phyloP scores from a whole-genome alignment of 306 rosid genomes.

The Vicia sativa region DNA sequence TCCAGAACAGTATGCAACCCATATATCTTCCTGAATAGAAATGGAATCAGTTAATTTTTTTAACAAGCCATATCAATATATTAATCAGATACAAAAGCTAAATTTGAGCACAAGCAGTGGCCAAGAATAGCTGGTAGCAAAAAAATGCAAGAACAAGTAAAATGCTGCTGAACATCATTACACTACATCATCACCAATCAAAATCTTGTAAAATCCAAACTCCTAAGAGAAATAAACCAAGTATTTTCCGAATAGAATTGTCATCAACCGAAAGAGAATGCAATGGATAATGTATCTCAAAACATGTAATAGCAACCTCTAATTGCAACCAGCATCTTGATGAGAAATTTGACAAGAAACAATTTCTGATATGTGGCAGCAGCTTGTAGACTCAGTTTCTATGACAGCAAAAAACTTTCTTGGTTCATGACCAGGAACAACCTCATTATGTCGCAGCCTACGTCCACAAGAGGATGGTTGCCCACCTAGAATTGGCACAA shows the following conservation, averaged over 20 bases:
- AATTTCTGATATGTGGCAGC: not conserved
- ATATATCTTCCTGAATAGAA: slow-evolving; percentile 11
- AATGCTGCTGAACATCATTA: not conserved
- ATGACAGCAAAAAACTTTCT: too few species aligned
- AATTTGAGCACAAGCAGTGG: not conserved
- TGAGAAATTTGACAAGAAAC: not conserved
- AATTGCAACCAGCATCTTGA: not conserved
- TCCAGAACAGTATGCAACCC: not conserved
- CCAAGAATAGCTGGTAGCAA: not conserved
- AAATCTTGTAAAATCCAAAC: not conserved
- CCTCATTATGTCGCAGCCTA: too few species aligned
- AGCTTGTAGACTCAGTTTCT: too few species aligned
- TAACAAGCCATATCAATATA: not conserved
- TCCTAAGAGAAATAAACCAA: not conserved
- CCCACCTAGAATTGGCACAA: too few species aligned
- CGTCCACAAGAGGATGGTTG: too few species aligned
- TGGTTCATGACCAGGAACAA: too few species aligned
- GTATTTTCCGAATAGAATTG: not conserved
- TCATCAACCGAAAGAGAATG: not conserved
- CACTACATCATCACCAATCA: not conserved
- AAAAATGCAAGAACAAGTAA: not conserved
- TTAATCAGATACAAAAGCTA: not conserved
- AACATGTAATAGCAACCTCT: not conserved
- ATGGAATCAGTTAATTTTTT: slow-evolving; percentile 9
- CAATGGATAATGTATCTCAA: not conserved